Base-by-base conservation (phyloP, 257 asterid species). In the Solanum sejunctum region DNA sequence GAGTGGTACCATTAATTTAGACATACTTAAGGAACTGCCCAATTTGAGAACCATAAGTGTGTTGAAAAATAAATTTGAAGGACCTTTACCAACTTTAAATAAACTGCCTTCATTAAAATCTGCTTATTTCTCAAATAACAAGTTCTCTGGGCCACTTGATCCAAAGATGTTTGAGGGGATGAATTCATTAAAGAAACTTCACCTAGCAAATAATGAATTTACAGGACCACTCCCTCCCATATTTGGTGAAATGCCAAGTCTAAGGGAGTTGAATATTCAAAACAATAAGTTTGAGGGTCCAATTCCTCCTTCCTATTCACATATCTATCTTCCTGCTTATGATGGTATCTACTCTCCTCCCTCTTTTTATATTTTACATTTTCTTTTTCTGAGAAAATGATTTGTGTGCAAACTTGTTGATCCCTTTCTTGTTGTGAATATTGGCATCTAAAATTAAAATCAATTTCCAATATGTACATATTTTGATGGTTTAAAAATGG, bases 251-350 rank as follows among this genome's bases (percentile, higher is more conserved):
- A 78, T 92, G 92, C 91, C 92, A 6, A 91, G 77, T 90, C 92
- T 97, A 18, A 84, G 69, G 5, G 98, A 93, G 87, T 83, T 97
- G 88, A 85, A 60, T 87, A 86, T 97, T 43, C 89, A 95, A 15
- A 72, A 91, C 45, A 97, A 97, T 84, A 49, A 84, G 8, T 95
- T 97, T 82, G 87, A 84, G 49, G 99, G 99, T 47, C 89, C 80
- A 84, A 91, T 97, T 83, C 99, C 99, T 63, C 9, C 15, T 26
- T 67, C 85, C 85, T 89, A 94, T 75, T 83, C 86, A 87, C 49
- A 85, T 12, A 39, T 92, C 45, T 60, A 80, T 17, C 87, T 86
- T 55, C 85, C 93, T 56, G 75, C 92, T 0, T 97, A 95, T 85
- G 63, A 81, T 0, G 97, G 99, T 91, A 43, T 57, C 87, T 54